Conservation (phyloP, 805 yeast genomes). For the Grigorovia jiainica region DNA sequence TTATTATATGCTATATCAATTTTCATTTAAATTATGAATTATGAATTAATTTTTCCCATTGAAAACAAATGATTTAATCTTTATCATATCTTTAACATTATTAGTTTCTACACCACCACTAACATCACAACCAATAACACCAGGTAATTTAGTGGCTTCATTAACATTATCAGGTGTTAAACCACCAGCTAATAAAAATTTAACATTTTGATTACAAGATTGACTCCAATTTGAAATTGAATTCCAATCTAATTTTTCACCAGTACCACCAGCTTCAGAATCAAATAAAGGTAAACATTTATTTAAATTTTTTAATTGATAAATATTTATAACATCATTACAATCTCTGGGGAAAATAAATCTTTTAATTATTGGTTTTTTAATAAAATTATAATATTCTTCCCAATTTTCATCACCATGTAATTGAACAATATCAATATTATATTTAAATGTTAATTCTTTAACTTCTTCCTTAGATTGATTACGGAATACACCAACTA, state of each 20-base stretch:
- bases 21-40: too few relatives aligned
- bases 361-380: constrained; percentile 63
- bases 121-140: constrained; percentile 86
- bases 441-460: constrained; percentile 31
- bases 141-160: constrained; percentile 39
- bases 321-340: constrained; percentile 27
- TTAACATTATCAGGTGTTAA: constrained; percentile 64
- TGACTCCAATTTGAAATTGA: constrained; percentile 33
- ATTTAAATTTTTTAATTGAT: constrained; percentile 8
- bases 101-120: constrained; percentile 87
- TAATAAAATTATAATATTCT: constrained; percentile 30
- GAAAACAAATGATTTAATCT: constrained; percentile 43
- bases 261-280: constrained; percentile 89
- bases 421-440: constrained; percentile 72
- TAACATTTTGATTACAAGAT: constrained; percentile 20
- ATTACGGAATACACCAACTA: constrained; percentile 88
- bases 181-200: constrained; percentile 82
- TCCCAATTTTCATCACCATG: constrained; percentile 58
- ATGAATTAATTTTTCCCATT: neutral
- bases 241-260: constrained; percentile 69
- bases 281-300: constrained; percentile 51
- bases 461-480: constrained; percentile 60
- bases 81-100: constrained; percentile 61
- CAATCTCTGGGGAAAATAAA: constrained; percentile 51
- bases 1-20: too few relatives aligned